Conservation (phyloP, 2,329 filamentous ascomycete species). For the Sporothrix phasma region DNA sequence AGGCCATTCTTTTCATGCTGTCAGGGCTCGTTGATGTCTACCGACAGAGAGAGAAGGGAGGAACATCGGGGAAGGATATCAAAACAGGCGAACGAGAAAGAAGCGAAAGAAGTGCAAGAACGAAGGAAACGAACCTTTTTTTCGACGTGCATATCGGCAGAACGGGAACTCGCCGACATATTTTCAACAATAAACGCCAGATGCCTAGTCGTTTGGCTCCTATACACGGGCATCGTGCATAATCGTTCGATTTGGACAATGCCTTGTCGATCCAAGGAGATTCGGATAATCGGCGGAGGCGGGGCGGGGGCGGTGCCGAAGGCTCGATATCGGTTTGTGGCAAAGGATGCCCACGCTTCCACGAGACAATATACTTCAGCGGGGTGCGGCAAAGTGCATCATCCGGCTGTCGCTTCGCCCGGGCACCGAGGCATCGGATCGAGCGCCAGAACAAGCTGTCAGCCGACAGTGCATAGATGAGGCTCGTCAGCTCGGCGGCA, state of each 20-base stretch:
- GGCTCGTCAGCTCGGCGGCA: constrained; percentile 1
- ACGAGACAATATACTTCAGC: background rate
- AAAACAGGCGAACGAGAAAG: background rate
- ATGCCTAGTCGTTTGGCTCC: background rate
- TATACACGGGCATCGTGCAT: background rate
- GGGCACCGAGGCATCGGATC: background rate
- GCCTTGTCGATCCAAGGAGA: constrained; percentile 6
- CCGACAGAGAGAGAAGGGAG: background rate
- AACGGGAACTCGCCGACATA: background rate
- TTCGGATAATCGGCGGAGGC: background rate
- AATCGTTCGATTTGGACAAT: background rate
- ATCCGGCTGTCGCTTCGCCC: background rate
- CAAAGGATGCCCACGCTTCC: background rate
- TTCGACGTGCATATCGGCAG: constrained; percentile 3
- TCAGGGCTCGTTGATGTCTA: background rate
- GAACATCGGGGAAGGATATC: background rate
- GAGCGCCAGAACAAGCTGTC: constrained; percentile 9
- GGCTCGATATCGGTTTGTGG: background rate
- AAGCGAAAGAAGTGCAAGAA: background rate
- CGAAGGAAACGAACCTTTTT: constrained; percentile 7
- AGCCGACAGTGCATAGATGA: constrained; percentile 2
- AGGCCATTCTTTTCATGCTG: background rate
- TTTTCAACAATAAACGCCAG: constrained; percentile 2
- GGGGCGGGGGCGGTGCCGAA: background rate
- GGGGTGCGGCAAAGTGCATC: background rate